These are phyloP conservation scores for Eimeria praecox DNA, from an alignment of 169 alveolate species.

Conservation along the genomic window DNA sequence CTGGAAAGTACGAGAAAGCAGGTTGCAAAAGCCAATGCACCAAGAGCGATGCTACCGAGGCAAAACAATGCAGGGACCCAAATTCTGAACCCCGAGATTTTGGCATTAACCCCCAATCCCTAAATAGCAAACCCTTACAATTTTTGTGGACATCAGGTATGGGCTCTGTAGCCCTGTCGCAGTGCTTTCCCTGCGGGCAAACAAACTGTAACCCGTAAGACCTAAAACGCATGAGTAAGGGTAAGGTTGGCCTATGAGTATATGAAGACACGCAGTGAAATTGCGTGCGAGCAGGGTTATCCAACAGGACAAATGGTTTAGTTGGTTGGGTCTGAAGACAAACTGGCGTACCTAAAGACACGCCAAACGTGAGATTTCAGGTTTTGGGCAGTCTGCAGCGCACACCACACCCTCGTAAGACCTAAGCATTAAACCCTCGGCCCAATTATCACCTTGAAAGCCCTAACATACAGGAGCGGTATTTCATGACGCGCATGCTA, in stretches of 20 bases:
- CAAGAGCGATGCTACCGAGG: background rate
- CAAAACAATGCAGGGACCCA: background rate
- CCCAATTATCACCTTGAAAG: background rate
- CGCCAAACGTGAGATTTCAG: conserved; percentile 43
- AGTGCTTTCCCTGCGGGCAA: conserved; percentile 24
- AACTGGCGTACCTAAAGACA: conserved; percentile 17
- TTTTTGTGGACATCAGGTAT: conserved; percentile 63
- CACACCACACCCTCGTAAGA: conserved; percentile 21
- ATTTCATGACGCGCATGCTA: background rate
- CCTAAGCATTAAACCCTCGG: conserved; percentile 26
- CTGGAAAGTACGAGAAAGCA: background rate
- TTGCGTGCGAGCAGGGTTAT: background rate
- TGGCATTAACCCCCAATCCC: background rate
- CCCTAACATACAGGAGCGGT: background rate
- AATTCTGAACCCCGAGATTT: background rate
- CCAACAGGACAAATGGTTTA: background rate
- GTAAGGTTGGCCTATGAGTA: background rate
- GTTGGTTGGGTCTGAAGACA: background rate
- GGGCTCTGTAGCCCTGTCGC: conserved; percentile 67
- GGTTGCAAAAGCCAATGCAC: background rate
- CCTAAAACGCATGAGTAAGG: background rate
- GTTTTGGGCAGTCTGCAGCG: conserved; percentile 57
- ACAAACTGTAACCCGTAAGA: background rate
- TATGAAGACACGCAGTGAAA: background rate
- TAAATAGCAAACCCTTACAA: background rate